Percentiles rank a stretch among this genome's conserved stretches.
phyloP scores from a whole-genome alignment of 2,329 filamentous ascomycete species.

The Penicillium griseofulvum region DNA sequence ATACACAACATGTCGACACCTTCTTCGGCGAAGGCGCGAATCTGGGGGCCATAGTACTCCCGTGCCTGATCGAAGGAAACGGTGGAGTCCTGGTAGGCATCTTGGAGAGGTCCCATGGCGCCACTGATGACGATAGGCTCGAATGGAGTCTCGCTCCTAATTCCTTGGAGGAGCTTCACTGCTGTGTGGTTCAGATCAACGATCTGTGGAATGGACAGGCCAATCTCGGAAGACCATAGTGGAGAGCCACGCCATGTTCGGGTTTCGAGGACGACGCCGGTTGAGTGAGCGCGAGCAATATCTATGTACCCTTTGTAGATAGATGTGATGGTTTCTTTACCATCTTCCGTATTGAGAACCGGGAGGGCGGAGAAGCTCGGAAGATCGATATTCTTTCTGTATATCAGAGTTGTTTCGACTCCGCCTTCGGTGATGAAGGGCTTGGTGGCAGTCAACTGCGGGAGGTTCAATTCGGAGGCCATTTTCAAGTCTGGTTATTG shows the following conservation, averaged over 20 bases:
- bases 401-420: background rate
- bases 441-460: background rate
- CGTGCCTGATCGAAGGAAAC: background rate
- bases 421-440: background rate
- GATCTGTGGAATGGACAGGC: background rate
- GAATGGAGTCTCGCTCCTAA: background rate
- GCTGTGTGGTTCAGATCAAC: background rate
- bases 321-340: background rate
- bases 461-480: background rate
- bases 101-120: background rate
- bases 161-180: background rate
- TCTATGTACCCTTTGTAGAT: background rate
- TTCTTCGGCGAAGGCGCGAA: background rate
- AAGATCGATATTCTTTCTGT: background rate
- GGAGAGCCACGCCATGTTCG: background rate
- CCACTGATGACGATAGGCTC: background rate
- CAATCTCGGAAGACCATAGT: background rate
- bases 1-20: background rate
- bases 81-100: background rate
- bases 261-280: background rate
- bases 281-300: background rate
- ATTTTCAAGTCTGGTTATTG: background rate
- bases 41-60: background rate
- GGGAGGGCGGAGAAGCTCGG: background rate
- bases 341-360: background rate